Percentiles rank a stretch among this genome's conserved stretches.
Conservation (phyloP, 2,329 filamentous ascomycete species). For the Herpotrichia juniperi region DNA sequence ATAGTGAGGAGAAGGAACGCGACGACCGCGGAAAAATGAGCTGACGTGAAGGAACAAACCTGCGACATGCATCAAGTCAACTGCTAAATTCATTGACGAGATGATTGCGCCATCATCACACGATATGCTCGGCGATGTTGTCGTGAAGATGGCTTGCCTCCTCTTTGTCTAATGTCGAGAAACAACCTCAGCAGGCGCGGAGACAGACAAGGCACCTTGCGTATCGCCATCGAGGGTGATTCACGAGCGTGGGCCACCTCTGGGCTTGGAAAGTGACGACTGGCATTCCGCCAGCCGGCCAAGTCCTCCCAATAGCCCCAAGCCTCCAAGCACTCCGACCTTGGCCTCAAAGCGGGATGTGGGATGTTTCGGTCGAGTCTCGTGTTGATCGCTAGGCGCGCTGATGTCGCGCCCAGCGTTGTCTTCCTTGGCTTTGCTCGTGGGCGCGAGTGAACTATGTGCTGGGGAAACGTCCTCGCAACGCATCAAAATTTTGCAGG, state of each 20-base stretch:
- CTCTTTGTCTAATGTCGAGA: background rate
- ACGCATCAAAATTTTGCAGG: no score
- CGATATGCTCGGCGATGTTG: background rate
- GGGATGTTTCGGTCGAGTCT: slow-evolving; percentile 11
- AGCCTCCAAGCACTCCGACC: slow-evolving; percentile 11
- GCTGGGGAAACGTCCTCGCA: background rate
- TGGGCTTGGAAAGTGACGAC: background rate
- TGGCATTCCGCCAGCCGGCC: slow-evolving; percentile 10
- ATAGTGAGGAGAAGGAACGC: no score
- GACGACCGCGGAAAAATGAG: no score
- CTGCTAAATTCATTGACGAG: no score
- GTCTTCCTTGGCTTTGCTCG: background rate
- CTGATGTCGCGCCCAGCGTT: background rate
- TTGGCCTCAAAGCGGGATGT: slow-evolving; percentile 7
- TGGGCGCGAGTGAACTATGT: background rate
- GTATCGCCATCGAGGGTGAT: background rate
- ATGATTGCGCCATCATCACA: background rate
- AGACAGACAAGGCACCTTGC: background rate
- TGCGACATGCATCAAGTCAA: no score
- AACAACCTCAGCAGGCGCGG: background rate
- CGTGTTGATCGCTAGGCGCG: slow-evolving; percentile 6
- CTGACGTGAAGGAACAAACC: no score
- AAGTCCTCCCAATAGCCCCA: slow-evolving; percentile 5
- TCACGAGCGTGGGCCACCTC: background rate
- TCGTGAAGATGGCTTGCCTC: background rate